Base-by-base conservation (phyloP, 441 rosid species). In the Aleurites moluccanus region DNA sequence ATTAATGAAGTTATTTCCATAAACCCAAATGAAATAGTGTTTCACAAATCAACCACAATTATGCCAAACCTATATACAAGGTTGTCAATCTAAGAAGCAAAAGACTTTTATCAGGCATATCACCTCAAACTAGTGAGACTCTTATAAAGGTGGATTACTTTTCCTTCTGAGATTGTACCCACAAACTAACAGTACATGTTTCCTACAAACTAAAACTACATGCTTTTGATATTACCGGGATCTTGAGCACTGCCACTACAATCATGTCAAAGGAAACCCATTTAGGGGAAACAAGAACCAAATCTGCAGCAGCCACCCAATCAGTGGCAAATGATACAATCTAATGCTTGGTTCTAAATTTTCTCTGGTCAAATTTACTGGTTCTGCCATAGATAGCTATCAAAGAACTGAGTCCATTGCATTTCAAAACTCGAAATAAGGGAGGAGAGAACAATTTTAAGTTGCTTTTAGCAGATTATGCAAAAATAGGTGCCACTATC, bases 21-120 rank as follows among this genome's bases (percentile, higher is more conserved):
- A 80, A 73, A 27, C 64, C 18, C 35, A 80, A 70, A 69, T 20
- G 15, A 63, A 67, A 52, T 69, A 55, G 40, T 21, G n/a, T 16
- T 75, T 52, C 44, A 27, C 15, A 76, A 55, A 70, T 53, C 27
- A 64, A 63, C 23, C 42, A 62, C n/a, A 45, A 68, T 14, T 4
- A 30, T 56, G 30, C 35, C n/a, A 33, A 60, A 57, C 21, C 6
- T 23, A 16, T 27, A 14, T 35, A n/a, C n/a, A n/a, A 68, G 2
- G 27, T 42, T 45, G 35, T 55, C 27, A 55, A 61, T 45, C 40
- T 20, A 65, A 65, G 44, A 67, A 30, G 59, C 16, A 21, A 57
- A 47, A 79, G 35, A 0, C 15, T 45, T 67, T 15, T 4, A 52
- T n/a, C 8, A 16, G 27, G 65, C 70, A 56, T 42, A 40, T 47